Evolutionary conservation across 345 rosid genomes (phyloP), one percentile per base, ranked within the genome.

Genomic region (Linum trigynum): DNA sequence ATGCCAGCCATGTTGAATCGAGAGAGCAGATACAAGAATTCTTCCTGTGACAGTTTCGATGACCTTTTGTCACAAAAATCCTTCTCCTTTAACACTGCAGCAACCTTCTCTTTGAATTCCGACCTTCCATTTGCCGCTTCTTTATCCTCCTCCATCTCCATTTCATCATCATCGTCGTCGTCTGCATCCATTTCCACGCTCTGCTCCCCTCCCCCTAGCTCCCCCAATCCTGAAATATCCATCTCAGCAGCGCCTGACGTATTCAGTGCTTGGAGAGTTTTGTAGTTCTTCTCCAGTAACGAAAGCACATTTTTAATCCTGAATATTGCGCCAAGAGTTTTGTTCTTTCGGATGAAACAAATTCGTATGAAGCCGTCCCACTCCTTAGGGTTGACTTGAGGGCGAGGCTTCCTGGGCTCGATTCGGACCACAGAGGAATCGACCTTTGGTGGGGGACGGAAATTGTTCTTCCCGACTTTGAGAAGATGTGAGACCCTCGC

Each of bases 391-490:
- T 87, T 86, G 6, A 87, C 82, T 43, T 84, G 80, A 0, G 95
- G 97, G 0, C 66, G 72, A 0, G 91, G 98, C 55, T 71, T 92
- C 81, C 95, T 78, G 0, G 97, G 98, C 66, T 92, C 96, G 8
- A 92, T 87, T 16, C 98, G 71, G 63, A 92, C 98, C 8, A 92
- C 96, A 5, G 98, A 90, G 23, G 97, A 92, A 67, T 92, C 98
- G 32, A 92, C 98, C 76, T 92, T 92, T 0, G 97, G 97, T 0
- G 98, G 97, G 1, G 98, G 98, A 37, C 96, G 87, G 80, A 87
- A 92, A 71, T 92, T 92, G 77, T 92, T 92, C 80, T 81, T 92
- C 38, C 97, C 98, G 1, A 90, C 96, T 81, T 90, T 92, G 70
- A 92, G 97, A 5, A 92, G 90, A 68, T 90, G 97, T 9, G 81